Conservation (phyloP, 345 rosid species). For the Trapa bicornis region DNA sequence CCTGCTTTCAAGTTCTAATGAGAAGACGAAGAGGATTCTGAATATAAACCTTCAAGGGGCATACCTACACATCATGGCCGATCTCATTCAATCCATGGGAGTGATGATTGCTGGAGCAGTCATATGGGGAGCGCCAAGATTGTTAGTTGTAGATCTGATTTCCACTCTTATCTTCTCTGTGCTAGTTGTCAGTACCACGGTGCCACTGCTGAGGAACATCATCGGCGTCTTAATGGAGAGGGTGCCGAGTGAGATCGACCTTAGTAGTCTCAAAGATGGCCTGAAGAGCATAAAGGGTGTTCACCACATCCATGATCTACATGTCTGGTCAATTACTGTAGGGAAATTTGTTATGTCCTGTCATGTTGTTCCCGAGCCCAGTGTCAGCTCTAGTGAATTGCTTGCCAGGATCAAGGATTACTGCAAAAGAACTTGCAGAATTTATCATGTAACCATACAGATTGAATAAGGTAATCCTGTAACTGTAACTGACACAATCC, state of each 20-base stretch:
- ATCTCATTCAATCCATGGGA: constrained; percentile 67
- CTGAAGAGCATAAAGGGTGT: constrained; percentile 44
- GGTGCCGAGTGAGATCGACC: constrained; percentile 40
- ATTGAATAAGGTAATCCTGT: too few species aligned
- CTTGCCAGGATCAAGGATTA: constrained; percentile 35
- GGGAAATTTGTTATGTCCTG: constrained; percentile 62
- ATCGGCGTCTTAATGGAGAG: constrained; percentile 56
- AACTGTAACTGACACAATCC: not conserved
- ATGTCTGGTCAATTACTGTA: constrained; percentile 64
- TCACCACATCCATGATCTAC: constrained; percentile 48
- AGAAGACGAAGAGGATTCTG: constrained; percentile 18
- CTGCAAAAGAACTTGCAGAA: constrained; percentile 38
- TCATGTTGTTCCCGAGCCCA: constrained; percentile 48
- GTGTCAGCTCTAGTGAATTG: constrained; percentile 31
- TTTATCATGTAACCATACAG: constrained; percentile 62
- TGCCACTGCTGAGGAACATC: constrained; percentile 49
- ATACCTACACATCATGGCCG: constrained; percentile 56
- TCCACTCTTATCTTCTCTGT: constrained; percentile 56
- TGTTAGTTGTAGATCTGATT: constrained; percentile 57
- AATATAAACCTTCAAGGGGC: constrained; percentile 86
- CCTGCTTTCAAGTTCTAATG: constrained; percentile 16
- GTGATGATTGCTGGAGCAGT: constrained; percentile 70
- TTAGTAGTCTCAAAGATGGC: constrained; percentile 31
- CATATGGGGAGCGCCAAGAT: constrained; percentile 52
- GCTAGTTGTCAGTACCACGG: constrained; percentile 40